Evolutionary conservation across 2,329 filamentous ascomycete species (phyloP), one percentile per base, ranked within the genome.

Genomic region (Claviceps monticola): DNA sequence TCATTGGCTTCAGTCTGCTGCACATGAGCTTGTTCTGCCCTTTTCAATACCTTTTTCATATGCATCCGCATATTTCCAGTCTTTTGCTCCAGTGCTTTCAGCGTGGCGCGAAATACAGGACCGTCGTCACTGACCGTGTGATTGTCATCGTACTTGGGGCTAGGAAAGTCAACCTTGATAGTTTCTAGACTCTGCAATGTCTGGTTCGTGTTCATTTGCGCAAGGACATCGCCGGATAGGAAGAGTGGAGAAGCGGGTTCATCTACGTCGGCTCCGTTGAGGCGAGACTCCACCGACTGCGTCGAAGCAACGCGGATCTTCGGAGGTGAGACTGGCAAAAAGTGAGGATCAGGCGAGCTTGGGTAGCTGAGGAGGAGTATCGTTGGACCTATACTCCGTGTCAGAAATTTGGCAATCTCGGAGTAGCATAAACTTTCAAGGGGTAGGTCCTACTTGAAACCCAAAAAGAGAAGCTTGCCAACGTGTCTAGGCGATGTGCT

Each of bases 21-120:
- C 50, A 80, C 72, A 59, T 94, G 79, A 16, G 89, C 90, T 6
- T 88, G 83, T 62, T 97, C 93, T n/a, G 93, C 93, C 62, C 84
- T 88, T 64, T 93, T 94, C 58, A 98, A 72, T 7, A 98, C 86
- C 62, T 93, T 94, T 68, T 98, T 98, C 82, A 97, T 96, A 59
- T 91, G 87, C 21, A 80, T 75, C 53, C 90, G 84, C 86, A 98
- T 93, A 59, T 86, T 94, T 44, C 89, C 88, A 0, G 91, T 98
- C 72, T 95, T 97, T 63, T 95, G 90, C 67, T 98, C 93, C 29
- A 97, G 71, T 0, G 90, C 86, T 66, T 96, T 96, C 76, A 98
- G 94, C 0, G 93, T 97, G 17, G 93, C 94, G 56, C 94, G 82
- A 70, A 98, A 98, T 1, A 98, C 75, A 0, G 94, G 93, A 0